Conservation (phyloP, 2,329 filamentous ascomycete species). For the Ophiostoma australiae region DNA sequence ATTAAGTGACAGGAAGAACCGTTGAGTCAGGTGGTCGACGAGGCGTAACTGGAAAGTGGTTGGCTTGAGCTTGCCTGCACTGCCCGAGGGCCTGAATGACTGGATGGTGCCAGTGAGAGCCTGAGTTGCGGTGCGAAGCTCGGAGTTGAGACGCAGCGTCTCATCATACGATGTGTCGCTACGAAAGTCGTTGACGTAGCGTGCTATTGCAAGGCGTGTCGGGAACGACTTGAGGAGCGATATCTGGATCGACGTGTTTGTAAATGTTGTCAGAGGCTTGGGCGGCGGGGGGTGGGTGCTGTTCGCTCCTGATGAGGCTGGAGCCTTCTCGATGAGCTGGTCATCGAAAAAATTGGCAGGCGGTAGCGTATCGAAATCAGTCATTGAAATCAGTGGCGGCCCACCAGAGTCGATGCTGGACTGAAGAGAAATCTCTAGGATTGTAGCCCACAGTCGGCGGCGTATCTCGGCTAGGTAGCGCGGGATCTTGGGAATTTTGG, state of each 20-base stretch:
- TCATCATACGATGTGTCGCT: slow-evolving; percentile 43
- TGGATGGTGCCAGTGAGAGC: slow-evolving; percentile 35
- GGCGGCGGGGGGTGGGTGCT: slow-evolving; percentile 28
- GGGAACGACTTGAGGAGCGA: slow-evolving; percentile 43
- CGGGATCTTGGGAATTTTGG: slow-evolving; percentile 35
- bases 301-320: background rate
- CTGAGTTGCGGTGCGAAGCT: slow-evolving; percentile 40
- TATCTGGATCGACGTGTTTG: slow-evolving; percentile 47
- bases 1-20: slow-evolving; percentile 51
- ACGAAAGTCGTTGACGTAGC: slow-evolving; percentile 45
- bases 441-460: slow-evolving; percentile 34
- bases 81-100: slow-evolving; percentile 28
- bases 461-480: slow-evolving; percentile 43
- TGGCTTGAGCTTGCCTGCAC: slow-evolving; percentile 24
- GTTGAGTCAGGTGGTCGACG: slow-evolving; percentile 42
- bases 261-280: slow-evolving; percentile 37
- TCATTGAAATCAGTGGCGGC: slow-evolving; percentile 41
- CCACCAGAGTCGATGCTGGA: slow-evolving; percentile 45
- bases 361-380: slow-evolving; percentile 46
- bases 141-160: slow-evolving; percentile 43
- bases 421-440: slow-evolving; percentile 45
- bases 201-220: slow-evolving; percentile 42
- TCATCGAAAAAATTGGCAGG: slow-evolving; percentile 50
- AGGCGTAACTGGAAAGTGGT: slow-evolving; percentile 41
- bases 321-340: slow-evolving; percentile 36